Evolutionary conservation across 305 asterid genomes (phyloP), one percentile per base, ranked within the genome.

Genomic region (Fraxinus sp.): DNA sequence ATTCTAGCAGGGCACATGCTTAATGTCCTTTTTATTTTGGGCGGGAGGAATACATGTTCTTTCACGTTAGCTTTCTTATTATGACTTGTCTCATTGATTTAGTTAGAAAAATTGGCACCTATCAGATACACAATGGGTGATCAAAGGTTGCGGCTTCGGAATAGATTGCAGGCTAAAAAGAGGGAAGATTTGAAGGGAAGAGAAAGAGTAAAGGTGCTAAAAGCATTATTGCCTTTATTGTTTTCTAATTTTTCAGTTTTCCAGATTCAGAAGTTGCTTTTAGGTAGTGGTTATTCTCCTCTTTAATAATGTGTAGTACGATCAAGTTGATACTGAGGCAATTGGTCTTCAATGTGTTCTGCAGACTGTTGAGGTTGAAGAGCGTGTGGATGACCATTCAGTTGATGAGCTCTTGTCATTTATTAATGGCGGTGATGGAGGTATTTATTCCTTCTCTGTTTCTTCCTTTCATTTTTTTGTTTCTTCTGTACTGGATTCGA

Each of bases 71-170:
- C 41, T 64, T 83, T 80, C 88, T 84, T 85, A 83, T 78, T 62
- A 81, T 79, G 74, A 78, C 18, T n/a, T 70, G 68, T 87, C 84
- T 68, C 82, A 30, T 84, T 87, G 79, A 80, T 78, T 39, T 90
- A 96, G 98, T 98, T 93, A 87, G 98, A 96, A 84, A 96, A 94
- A 88, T 90, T 94, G 89, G 99, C 93, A 89, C 99, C 99, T 68
- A 89, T 96, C 74, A 94, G 90, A 87, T 92, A 96, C 88, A 91
- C 95, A 83, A 90, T 92, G 85, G 98, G 93, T 85, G 98, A 94
- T 89, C 98, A 98, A 4, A 91, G 98, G 88, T 94, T 94, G 82
- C 94, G 99, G 81, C 90, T 94, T 32, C 89, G 94, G 82, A 96
- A 96, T 85, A 92, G 94, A 88, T 89, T 96, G 81, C 91, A 94